These are phyloP conservation scores for Fragosphaeria purpurea DNA, from an alignment of 2,329 filamentous ascomycete genomes.

Conservation along the genomic window DNA sequence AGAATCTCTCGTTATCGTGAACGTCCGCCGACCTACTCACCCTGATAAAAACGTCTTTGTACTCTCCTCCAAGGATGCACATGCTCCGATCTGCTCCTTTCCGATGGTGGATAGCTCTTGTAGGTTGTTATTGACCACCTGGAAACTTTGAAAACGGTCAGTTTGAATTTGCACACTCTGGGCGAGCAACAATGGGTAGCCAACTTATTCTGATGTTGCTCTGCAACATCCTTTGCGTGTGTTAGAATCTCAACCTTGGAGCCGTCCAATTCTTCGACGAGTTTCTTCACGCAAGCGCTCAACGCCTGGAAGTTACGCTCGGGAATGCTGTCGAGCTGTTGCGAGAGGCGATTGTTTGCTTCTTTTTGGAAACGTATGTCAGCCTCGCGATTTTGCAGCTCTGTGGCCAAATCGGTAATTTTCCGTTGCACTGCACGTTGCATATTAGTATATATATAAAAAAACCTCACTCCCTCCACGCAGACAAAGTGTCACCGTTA, in stretches of 20 bases:
- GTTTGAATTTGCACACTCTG: background rate
- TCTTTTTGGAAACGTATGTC: conserved; percentile 2
- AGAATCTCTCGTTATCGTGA: no score
- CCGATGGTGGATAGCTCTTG: no score
- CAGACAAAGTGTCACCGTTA: no score
- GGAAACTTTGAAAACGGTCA: conserved; percentile 1
- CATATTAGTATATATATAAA: background rate
- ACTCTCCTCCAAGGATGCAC: no score
- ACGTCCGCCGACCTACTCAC: no score
- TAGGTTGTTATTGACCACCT: background rate
- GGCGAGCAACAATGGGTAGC: no score
- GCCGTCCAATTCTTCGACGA: conserved; percentile 6
- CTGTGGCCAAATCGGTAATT: background rate
- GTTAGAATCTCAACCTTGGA: background rate
- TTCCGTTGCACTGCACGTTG: conserved; percentile 2
- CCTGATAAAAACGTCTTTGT: no score
- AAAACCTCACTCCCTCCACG: background rate
- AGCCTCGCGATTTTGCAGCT: conserved; percentile 5
- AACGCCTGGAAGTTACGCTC: conserved; percentile 11
- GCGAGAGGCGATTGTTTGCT: background rate
- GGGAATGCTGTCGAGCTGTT: conserved; percentile 6
- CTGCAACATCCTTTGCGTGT: background rate
- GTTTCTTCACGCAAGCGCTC: conserved; percentile 6
- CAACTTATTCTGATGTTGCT: conserved; percentile 3
- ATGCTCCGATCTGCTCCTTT: no score